phyloP scores from a whole-genome alignment of 2,329 filamentous ascomycete genomes.

The Lachnellula subtilissima region DNA sequence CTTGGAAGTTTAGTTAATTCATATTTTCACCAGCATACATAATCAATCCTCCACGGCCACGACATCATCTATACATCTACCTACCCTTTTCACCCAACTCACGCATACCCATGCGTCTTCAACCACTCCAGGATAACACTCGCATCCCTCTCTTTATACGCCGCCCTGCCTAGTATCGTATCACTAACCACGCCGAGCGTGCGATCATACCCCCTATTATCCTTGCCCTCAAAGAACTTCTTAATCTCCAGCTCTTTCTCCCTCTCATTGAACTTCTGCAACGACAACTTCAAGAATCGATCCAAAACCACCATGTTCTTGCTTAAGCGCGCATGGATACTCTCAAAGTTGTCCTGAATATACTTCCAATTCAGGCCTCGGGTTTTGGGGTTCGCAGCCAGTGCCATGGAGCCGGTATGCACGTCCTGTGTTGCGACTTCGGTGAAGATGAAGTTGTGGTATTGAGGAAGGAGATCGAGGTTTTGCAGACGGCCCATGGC shows the following conservation, averaged over 20 bases:
- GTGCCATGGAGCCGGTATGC: slow-evolving; percentile 70
- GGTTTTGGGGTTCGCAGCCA: slow-evolving; percentile 68
- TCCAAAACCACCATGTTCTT: slow-evolving; percentile 84
- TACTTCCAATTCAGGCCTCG: slow-evolving; percentile 79
- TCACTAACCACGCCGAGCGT: slow-evolving; percentile 82
- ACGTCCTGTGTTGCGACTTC: slow-evolving; percentile 83
- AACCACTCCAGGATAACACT: slow-evolving; percentile 76
- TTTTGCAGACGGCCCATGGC: slow-evolving; percentile 68
- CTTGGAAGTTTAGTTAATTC: too few relatives aligned
- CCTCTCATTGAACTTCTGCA: slow-evolving; percentile 73
- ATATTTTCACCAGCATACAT: too few relatives aligned
- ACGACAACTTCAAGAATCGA: slow-evolving; percentile 73
- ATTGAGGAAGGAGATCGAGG: slow-evolving; percentile 59
- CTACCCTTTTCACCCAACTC: not conserved
- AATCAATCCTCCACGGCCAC: too few relatives aligned
- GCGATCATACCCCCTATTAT: slow-evolving; percentile 80
- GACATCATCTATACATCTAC: not conserved
- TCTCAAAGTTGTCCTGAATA: slow-evolving; percentile 77
- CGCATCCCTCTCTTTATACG: slow-evolving; percentile 75
- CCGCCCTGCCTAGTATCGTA: slow-evolving; percentile 75
- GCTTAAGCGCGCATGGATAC: slow-evolving; percentile 65
- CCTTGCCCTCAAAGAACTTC: slow-evolving; percentile 79
- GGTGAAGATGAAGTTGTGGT: slow-evolving; percentile 73
- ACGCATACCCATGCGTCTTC: slow-evolving; percentile 52
- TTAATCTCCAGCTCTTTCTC: slow-evolving; percentile 71